phyloP scores from a whole-genome alignment of 352 stramenopile genomes.

The Bremia lactucae region DNA sequence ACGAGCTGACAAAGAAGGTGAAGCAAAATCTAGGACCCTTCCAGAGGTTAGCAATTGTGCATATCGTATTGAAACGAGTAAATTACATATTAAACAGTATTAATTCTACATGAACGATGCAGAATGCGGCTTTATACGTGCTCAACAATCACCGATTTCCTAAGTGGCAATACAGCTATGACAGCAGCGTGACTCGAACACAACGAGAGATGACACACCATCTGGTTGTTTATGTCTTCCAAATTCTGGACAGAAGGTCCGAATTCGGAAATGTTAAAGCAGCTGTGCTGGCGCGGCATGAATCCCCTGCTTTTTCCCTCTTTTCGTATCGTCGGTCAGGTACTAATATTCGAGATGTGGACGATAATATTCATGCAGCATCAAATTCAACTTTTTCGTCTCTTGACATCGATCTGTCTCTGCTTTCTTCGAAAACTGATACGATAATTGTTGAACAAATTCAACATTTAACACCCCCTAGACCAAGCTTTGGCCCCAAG shows the following conservation, averaged over 20 bases:
- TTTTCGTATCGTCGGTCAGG: constrained; percentile 27
- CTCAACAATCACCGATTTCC: constrained; percentile 44
- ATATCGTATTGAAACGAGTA: neutral
- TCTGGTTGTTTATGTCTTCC: constrained; percentile 31
- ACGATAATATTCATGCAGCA: constrained; percentile 5
- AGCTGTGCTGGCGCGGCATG: constrained; percentile 22
- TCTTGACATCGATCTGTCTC: neutral
- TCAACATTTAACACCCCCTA: neutral
- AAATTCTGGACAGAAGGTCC: constrained; percentile 4
- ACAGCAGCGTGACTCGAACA: constrained; percentile 32
- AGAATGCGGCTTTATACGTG: constrained; percentile 32
- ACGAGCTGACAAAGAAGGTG: constrained; percentile 25
- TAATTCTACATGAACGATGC: neutral
- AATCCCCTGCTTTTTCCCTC: constrained; percentile 25
- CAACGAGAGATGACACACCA: constrained; percentile 40
- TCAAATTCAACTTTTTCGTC: constrained; percentile 2
- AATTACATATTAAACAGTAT: too few species aligned
- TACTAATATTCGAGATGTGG: constrained; percentile 2
- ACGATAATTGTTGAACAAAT: constrained; percentile 3
- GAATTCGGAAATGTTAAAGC: constrained; percentile 3
- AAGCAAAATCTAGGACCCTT: constrained; percentile 13
- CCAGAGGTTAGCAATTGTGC: neutral
- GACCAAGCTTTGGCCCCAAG: neutral
- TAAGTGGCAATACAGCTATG: constrained; percentile 44
- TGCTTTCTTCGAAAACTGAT: neutral